These are phyloP conservation scores for Aspergillus cavernicola DNA, from an alignment of 495 filamentous ascomycete species.

Conservation along the genomic window DNA sequence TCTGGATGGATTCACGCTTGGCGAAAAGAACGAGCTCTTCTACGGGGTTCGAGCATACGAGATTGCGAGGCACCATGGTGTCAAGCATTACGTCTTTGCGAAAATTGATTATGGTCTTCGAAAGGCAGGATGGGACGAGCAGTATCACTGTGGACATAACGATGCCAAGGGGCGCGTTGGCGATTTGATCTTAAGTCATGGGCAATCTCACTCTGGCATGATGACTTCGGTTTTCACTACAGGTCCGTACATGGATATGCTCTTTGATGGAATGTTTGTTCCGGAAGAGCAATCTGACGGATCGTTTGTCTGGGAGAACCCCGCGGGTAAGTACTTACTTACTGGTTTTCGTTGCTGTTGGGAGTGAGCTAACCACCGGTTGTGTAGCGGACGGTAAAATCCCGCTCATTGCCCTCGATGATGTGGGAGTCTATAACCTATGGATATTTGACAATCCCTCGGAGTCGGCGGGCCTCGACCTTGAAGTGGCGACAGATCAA, in stretches of 20 bases:
- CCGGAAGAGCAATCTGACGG: neutral
- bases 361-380: no score
- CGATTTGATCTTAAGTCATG: neutral
- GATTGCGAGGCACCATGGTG: neutral
- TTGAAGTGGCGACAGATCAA: neutral
- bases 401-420: neutral
- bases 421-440: neutral
- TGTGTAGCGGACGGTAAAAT: neutral
- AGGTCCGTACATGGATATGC: neutral
- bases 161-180: neutral
- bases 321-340: neutral
- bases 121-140: neutral
- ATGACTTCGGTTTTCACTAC: neutral
- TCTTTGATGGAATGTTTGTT: neutral
- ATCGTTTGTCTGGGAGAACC: neutral
- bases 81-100: neutral
- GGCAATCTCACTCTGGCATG: neutral
- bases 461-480: neutral
- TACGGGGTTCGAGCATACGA: neutral
- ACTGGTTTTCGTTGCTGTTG: neutral
- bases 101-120: neutral
- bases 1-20: neutral
- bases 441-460: neutral
- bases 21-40: neutral
- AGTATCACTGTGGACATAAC: neutral